Base-by-base conservation (phyloP, 2,329 filamentous ascomycete genomes). In the Periconia sp. region DNA sequence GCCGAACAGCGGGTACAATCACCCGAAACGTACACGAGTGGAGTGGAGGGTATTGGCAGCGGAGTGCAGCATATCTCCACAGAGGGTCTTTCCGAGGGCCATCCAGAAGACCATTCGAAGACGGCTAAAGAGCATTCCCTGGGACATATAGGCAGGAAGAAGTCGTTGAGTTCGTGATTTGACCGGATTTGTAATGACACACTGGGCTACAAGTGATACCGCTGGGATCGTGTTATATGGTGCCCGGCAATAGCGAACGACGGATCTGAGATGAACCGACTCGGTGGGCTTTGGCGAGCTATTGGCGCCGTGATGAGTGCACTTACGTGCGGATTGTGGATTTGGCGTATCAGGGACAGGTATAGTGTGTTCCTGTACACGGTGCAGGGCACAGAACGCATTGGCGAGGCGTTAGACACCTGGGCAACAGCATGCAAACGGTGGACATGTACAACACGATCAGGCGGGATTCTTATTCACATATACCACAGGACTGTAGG, bases 71-170 rank as follows among this genome's bases (percentile, higher is more conserved):
- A 69, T 40, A 55, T 71, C 9, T 64, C 65, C 0, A 75, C 73
- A 1, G 53, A 61, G n/a, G 67, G 72, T n/a, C 57, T 75, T 4
- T 73, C 74, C 0, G 73, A 62, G 25, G 73, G 74, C 2, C 56
- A 57, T 17, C 69, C 71, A 9, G 71, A 74, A 48, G 56, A 62
- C 6, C 61, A 75, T 33, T 57, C 72, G 55, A 63, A 69, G 36
- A 59, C 61, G 15, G 57, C 60, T 2, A 68, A 65, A 15, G 63
- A 66, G 32, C 68, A 70, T 45, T 41, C 38, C 4, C 33, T 71
- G 16, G 64, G 64, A 2, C 66, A 69, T 42, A 30, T 69, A 34
- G 52, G 54, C 13, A 56, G 46, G 38, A 43, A 46, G 29, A 43
- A 41, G 36, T 11, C 36, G 13, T 28, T 33, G 17, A 60, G 59